Evolutionary conservation across 345 rosid genomes (phyloP).

Genomic region (Brassica juncea): DNA sequence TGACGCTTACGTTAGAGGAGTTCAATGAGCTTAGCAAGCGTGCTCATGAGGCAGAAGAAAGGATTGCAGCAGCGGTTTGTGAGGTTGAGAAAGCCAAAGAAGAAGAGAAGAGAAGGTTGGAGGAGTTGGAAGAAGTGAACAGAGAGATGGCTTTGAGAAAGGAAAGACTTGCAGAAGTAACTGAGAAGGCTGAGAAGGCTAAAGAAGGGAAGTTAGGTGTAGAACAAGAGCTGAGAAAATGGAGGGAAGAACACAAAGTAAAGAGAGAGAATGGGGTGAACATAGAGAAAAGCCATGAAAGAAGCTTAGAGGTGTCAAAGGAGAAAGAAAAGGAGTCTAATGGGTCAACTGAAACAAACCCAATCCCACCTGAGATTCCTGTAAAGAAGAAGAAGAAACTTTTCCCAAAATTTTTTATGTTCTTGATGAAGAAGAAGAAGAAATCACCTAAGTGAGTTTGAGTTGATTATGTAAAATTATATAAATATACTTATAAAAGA

Average conservation of each 20-base stretch:
- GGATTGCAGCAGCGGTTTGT: slow-evolving; percentile 69
- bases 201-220: slow-evolving; percentile 81
- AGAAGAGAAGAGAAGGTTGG: slow-evolving; percentile 54
- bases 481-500: background rate
- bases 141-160: slow-evolving; percentile 57
- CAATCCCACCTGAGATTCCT: slow-evolving; percentile 40
- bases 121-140: slow-evolving; percentile 65
- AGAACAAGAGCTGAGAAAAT: slow-evolving; percentile 84
- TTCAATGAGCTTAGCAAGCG: slow-evolving; percentile 80
- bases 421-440: slow-evolving; percentile 49
- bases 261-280: slow-evolving; percentile 38
- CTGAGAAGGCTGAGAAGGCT: slow-evolving; percentile 82
- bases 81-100: slow-evolving; percentile 76
- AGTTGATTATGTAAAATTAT: background rate
- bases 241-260: slow-evolving; percentile 81
- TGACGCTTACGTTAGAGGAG: slow-evolving; percentile 78
- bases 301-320: slow-evolving; percentile 45
- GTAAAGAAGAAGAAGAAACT: slow-evolving; percentile 66
- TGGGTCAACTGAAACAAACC: slow-evolving; percentile 27
- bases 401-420: slow-evolving; percentile 75
- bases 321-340: slow-evolving; percentile 45
- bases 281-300: slow-evolving; percentile 20
- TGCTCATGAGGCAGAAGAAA: slow-evolving; percentile 81
- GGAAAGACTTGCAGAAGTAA: slow-evolving; percentile 60
- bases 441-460: slow-evolving; percentile 49